Evolutionary conservation across 2,329 filamentous ascomycete genomes (phyloP).

Genomic region (Chlorencoelia australis): DNA sequence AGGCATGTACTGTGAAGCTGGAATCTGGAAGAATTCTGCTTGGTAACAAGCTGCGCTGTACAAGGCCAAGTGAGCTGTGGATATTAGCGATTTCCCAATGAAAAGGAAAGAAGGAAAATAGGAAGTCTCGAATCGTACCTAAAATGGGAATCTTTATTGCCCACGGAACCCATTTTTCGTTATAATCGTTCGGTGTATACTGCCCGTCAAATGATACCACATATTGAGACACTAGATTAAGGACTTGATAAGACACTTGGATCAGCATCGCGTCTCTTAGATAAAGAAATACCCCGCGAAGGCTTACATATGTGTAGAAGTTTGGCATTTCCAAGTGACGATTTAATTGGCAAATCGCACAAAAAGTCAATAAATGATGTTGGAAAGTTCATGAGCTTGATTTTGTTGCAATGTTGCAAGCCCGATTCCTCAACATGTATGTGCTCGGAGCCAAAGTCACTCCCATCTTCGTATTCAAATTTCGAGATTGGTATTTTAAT

Average conservation of each 20-base stretch:
- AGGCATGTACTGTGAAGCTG: conserved; percentile 20
- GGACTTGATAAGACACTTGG: no score
- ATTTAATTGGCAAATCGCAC: conserved; percentile 26
- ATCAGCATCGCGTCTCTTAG: no score
- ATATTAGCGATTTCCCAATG: conserved; percentile 25
- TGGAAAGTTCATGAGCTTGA: no score
- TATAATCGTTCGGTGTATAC: conserved; percentile 22
- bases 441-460: no score
- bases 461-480: no score
- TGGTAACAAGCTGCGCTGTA: no score
- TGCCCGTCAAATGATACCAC: no score
- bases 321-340: conserved; percentile 18
- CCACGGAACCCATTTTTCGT: conserved; percentile 26
- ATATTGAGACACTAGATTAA: no score
- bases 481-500: no score
- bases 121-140: conserved; percentile 21
- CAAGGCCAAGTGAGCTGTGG: conserved; percentile 25
- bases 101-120: no score
- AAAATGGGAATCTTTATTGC: conserved; percentile 20
- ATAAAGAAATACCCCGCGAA: not conserved
- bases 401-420: no score
- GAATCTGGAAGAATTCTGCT: conserved; percentile 23
- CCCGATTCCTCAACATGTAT: no score
- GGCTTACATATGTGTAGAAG: conserved; percentile 24
- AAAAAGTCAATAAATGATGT: conserved; percentile 18